Percentiles rank a stretch among this genome's conserved stretches.
phyloP scores from a whole-genome alignment of 441 rosid genomes.

The Melastoma candidum region DNA sequence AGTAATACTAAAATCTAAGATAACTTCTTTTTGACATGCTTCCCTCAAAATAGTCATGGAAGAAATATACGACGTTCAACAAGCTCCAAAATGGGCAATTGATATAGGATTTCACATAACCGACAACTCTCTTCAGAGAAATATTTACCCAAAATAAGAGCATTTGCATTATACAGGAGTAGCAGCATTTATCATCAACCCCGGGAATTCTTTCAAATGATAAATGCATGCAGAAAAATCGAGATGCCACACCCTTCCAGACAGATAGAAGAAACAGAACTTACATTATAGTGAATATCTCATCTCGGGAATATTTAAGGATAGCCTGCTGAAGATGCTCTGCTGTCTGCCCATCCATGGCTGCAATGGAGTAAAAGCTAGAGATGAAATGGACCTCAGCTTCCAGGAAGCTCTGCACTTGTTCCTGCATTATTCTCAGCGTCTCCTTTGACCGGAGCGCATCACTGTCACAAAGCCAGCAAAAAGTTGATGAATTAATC shows the following conservation, averaged over 20 bases:
- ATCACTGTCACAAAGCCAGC: constrained; percentile 38
- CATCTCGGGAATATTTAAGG: constrained; percentile 56
- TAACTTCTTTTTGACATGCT: too few species aligned
- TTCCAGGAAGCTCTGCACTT: constrained; percentile 45
- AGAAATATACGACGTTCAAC: too few species aligned
- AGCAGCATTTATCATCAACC: too few species aligned
- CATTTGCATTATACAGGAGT: too few species aligned
- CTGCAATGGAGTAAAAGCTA: constrained; percentile 89
- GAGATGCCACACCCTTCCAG: background rate
- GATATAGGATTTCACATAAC: too few species aligned
- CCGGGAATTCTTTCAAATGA: too few species aligned
- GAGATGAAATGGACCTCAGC: constrained; percentile 76
- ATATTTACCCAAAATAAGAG: too few species aligned
- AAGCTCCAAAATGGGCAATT: too few species aligned
- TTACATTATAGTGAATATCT: constrained; percentile 68
- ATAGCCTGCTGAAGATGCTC: constrained; percentile 65
- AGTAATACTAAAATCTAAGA: too few species aligned
- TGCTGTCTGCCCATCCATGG: constrained; percentile 97
- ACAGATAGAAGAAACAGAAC: constrained; percentile 17
- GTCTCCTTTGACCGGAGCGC: constrained; percentile 74
- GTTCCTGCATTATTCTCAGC: constrained; percentile 73
- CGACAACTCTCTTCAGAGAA: too few species aligned
- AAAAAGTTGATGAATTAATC: constrained; percentile 4
- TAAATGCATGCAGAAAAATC: background rate
- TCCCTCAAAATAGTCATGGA: too few species aligned